Evolutionary conservation across 78 protist species (phyloP), one percentile per base, ranked within the genome.

Genomic region (Capsaspora owczarzaki): DNA sequence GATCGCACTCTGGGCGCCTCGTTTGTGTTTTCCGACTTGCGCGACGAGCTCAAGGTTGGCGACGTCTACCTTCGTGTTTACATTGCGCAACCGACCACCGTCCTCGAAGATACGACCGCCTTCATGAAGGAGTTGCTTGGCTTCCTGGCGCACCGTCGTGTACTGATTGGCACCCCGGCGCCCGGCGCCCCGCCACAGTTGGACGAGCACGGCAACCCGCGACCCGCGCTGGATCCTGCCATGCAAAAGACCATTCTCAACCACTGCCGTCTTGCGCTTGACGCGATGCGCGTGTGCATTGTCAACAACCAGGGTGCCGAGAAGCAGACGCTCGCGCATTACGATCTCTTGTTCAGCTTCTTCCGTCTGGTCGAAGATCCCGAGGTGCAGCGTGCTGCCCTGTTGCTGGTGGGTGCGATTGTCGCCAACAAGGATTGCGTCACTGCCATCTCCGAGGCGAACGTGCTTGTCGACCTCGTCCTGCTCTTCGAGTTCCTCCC

Each of bases 11-110:
- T 44, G 40, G 84, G 63, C 12, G 42, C 76, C 14, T 14, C 2
- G 25, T 69, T 69, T n/a, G 78, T 29, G 37, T 80, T 69, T 35
- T 0, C 56, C 22, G 63, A 35, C 31, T 77, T 61, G 35, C 1
- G 29, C 31, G 77, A 68, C 14, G 66, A 68, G 40, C 84, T 89
- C 42, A 44, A 66, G 46, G 86, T 89, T 20, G 88, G 86, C 43
- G 82, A 79, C 43, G 61, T 85, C 51, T 89, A 84, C 37, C 77
- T 89, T 20, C 89, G 88, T 80, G 78, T 85, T 42, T 89, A 80
- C 82, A 89, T 85, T 79, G 77, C 27, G 38, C 83, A 23, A 83
- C 89, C 82, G 49, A 27, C 49, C 38, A 40, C 56, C 40, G 10
- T 4, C 8, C 14, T 49, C 33, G 44, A 16, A 35, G 38, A 33